phyloP scores from a whole-genome alignment of 257 asterid genomes.

The Nicotiana tabacum region DNA sequence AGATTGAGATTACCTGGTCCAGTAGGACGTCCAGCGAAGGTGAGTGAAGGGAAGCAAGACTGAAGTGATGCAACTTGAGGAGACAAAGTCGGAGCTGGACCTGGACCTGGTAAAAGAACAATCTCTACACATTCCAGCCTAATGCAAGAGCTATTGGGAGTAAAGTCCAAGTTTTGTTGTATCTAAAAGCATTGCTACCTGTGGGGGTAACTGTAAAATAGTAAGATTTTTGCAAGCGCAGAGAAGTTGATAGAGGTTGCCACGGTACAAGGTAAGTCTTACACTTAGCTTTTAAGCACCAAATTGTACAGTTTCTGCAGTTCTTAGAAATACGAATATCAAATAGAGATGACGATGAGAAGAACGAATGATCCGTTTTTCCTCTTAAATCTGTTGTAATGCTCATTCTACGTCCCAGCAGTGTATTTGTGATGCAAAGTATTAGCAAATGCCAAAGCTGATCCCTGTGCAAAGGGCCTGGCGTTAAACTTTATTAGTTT shows the following conservation, averaged over 20 bases:
- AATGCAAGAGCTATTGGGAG: not conserved
- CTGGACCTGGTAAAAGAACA: not conserved
- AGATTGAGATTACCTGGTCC: slow-evolving; percentile 75
- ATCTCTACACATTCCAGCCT: not conserved
- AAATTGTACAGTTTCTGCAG: slow-evolving; percentile 8
- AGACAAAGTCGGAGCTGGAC: not conserved
- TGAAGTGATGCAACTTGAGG: not conserved
- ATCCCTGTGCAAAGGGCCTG: not conserved
- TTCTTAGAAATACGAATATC: not conserved
- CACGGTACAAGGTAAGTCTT: not conserved
- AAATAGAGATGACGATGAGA: not conserved
- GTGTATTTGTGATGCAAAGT: slow-evolving; percentile 1
- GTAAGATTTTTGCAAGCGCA: not conserved
- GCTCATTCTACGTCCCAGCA: not conserved
- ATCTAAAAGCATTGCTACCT: not conserved
- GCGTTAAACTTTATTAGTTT: not conserved
- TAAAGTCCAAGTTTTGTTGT: not conserved
- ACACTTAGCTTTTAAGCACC: slow-evolving; percentile 3
- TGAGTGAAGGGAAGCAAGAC: slow-evolving; percentile 15
- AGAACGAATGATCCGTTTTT: not conserved
- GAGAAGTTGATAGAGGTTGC: not conserved
- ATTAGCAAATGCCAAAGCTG: not conserved
- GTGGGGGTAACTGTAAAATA: not conserved
- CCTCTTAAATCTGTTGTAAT: not conserved
- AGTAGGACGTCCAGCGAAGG: slow-evolving; percentile 33